Conservation (phyloP, 352 stramenopile species). For the Aphanomyces invadans region DNA sequence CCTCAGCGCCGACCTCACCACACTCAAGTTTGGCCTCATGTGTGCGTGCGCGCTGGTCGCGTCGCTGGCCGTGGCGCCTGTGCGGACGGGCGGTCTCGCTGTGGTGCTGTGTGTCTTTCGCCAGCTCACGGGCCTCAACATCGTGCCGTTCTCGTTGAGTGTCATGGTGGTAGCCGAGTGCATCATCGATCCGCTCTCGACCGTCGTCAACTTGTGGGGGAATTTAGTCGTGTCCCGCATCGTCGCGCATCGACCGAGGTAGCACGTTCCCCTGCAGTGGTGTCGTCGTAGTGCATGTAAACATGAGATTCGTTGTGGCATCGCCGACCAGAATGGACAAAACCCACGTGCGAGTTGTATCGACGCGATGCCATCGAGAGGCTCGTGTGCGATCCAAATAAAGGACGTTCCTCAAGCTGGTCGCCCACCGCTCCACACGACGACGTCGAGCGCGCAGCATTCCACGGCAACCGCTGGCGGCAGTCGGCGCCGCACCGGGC, state of each 20-base stretch:
- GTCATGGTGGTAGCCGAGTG: slow-evolving; percentile 4
- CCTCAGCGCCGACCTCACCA: neutral
- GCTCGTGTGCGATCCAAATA: too few relatives aligned
- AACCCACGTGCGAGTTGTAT: too few relatives aligned
- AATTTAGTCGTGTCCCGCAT: slow-evolving; percentile 6
- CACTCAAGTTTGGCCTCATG: neutral
- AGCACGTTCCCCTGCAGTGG: too few relatives aligned
- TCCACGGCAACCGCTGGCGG: too few relatives aligned
- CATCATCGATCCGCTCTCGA: slow-evolving; percentile 3
- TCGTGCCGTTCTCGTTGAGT: neutral
- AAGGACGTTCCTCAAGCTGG: too few relatives aligned
- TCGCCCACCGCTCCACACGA: too few relatives aligned
- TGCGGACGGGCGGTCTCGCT: neutral
- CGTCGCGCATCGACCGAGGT: neutral
- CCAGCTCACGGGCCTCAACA: neutral
- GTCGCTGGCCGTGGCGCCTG: neutral
- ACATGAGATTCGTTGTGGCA: too few relatives aligned
- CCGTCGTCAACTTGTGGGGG: neutral
- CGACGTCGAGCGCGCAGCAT: too few relatives aligned
- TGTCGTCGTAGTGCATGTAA: too few relatives aligned
- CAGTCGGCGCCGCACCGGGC: too few relatives aligned
- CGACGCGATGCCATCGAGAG: too few relatives aligned
- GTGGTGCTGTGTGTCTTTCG: neutral
- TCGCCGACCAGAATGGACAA: too few relatives aligned
- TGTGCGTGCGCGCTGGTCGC: neutral